phyloP scores from a whole-genome alignment of 768 basidiomycete species.

The Rhodotorula sphaerocarpa region DNA sequence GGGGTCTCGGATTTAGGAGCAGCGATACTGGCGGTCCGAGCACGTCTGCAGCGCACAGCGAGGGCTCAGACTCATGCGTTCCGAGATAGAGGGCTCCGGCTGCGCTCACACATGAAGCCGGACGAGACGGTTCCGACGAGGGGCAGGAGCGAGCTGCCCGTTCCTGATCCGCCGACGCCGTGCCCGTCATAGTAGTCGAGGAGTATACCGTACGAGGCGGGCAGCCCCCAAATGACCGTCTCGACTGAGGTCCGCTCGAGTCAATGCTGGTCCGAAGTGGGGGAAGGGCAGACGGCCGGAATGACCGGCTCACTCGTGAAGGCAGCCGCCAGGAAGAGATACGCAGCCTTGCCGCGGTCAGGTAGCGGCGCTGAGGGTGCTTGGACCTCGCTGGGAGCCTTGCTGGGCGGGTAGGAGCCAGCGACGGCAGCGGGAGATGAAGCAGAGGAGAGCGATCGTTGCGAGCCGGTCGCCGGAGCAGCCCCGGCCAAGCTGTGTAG shows the following conservation, averaged over 20 bases:
- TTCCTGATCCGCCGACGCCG: not conserved
- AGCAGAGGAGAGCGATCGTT: too few relatives aligned
- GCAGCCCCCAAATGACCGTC: conserved; percentile 20
- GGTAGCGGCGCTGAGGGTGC: not conserved
- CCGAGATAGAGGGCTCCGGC: too few relatives aligned
- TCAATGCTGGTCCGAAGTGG: not conserved
- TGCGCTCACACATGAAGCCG: conserved; percentile 13
- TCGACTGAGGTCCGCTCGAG: conserved; percentile 12
- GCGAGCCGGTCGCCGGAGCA: not conserved
- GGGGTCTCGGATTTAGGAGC: conserved; percentile 13
- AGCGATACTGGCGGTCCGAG: conserved; percentile 15
- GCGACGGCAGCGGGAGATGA: not conserved
- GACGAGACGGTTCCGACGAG: conserved; percentile 6
- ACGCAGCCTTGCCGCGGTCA: not conserved
- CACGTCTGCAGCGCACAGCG: not conserved
- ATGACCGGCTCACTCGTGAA: conserved; percentile 6
- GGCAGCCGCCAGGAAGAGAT: conserved; percentile 20
- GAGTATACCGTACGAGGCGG: conserved; percentile 16
- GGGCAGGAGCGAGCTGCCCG: conserved; percentile 1
- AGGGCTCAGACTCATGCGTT: too few relatives aligned
- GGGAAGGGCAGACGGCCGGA: not conserved
- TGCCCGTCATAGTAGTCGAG: conserved; percentile 5
- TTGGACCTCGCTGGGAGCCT: not conserved
- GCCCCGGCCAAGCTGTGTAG: not conserved
- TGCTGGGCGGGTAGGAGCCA: not conserved